Evolutionary conservation across 768 basidiomycete genomes (phyloP).

Genomic region (Mrakia blollopis): DNA sequence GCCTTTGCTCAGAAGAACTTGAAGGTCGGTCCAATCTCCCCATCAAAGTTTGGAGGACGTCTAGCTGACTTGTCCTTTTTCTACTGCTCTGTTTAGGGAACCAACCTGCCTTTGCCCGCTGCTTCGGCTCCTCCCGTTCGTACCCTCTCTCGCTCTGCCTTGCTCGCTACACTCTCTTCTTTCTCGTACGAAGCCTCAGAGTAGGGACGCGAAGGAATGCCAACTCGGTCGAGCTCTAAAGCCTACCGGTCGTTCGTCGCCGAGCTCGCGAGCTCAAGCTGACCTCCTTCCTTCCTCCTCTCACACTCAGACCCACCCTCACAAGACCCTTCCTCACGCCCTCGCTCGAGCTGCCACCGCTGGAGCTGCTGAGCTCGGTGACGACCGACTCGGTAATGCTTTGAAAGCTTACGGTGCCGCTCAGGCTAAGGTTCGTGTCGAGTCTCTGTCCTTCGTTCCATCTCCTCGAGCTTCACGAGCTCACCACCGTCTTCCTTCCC

Average conservation of each 20-base stretch:
- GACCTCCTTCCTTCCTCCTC: neutral
- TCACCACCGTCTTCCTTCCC: neutral
- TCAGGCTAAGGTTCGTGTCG: constrained; percentile 63
- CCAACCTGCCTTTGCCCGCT: constrained; percentile 71
- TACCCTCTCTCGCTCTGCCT: neutral
- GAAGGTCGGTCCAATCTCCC: constrained; percentile 38
- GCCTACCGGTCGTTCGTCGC: no score
- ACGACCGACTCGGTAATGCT: constrained; percentile 65
- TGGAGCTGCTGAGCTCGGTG: constrained; percentile 52
- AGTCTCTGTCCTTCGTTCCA: neutral
- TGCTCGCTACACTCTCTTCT: neutral
- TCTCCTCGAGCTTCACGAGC: neutral
- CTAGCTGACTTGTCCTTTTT: neutral
- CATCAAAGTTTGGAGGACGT: no score
- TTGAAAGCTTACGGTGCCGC: constrained; percentile 72
- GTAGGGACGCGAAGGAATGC: no score
- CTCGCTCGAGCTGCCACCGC: constrained; percentile 71
- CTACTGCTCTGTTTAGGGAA: constrained; percentile 51
- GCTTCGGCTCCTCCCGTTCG: constrained; percentile 49
- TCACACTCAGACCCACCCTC: constrained; percentile 52
- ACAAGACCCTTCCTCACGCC: constrained; percentile 95
- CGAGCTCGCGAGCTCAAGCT: neutral
- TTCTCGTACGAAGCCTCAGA: neutral
- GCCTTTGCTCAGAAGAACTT: constrained; percentile 46
- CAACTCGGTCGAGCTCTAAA: no score